Conservation (phyloP, 306 rosid species). For the Clitoria ternatea region DNA sequence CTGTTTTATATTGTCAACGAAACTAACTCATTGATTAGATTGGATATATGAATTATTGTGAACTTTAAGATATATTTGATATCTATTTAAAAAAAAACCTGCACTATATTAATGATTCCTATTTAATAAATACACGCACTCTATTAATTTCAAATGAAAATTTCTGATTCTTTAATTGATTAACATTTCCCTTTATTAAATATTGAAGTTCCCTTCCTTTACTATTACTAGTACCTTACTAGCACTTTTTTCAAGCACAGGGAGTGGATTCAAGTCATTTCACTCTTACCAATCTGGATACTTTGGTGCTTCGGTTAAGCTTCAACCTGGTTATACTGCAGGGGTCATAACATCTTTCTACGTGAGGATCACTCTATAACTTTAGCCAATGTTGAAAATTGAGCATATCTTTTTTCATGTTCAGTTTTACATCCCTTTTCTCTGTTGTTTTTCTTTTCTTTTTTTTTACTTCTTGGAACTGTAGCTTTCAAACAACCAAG, state of each 20-base stretch:
- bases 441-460: not conserved
- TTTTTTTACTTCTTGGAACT: constrained; percentile 12
- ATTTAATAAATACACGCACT: too few relatives aligned
- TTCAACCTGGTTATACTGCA: constrained; percentile 83
- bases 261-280: constrained; percentile 88
- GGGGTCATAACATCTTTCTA: constrained; percentile 82
- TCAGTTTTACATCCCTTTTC: not conserved
- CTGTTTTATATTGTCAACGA: too few relatives aligned
- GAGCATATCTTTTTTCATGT: not conserved
- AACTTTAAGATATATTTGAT: too few relatives aligned
- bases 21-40: too few relatives aligned
- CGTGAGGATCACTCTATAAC: constrained; percentile 39
- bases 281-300: constrained; percentile 67
- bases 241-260: constrained; percentile 29
- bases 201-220: not conserved
- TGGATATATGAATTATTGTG: too few relatives aligned
- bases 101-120: too few relatives aligned
- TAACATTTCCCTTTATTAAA: too few relatives aligned
- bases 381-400: not conserved
- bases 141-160: too few relatives aligned
- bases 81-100: too few relatives aligned
- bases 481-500: constrained; percentile 91
- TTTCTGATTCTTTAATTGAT: too few relatives aligned
- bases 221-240: not conserved
- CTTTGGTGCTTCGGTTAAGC: constrained; percentile 72